Evolutionary conservation across 345 rosid genomes (phyloP), one percentile per base, ranked within the genome.

Genomic region (Jatropha curcas): DNA sequence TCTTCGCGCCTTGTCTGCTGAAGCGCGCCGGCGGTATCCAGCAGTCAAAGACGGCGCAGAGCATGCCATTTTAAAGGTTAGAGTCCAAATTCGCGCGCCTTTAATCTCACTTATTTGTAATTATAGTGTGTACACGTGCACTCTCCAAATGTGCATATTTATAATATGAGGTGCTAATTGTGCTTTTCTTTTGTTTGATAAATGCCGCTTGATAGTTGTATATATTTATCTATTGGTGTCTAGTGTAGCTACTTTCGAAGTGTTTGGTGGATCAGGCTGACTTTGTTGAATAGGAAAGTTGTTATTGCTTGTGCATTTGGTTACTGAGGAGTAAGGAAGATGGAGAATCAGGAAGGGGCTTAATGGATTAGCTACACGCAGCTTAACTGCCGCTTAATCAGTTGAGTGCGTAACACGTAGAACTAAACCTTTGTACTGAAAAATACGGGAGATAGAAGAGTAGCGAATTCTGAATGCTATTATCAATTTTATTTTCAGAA

Each of bases 1-100:
- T 87, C 99, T 95, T 68, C 98, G 96, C 53, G 96, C 99, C 30
- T 98, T 95, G 68, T 95, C 99, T 39, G 85, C 93, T 31, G 99
- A 95, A 83, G 99, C 98, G 68, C 94, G 98, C 67, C 90, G 99
- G 72, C 88, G 97, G 31, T 82, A 87, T 58, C 98, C 99, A n/a
- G 88, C 96, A 59, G 89, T 95, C 48, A 92, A 95, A 78, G 98
- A 95, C 74, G 98, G 86, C 39, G 98, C 99, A 1, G 98, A 95
- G 67, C 99, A 95, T 80, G 98, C 98, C 17, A 89, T 95, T 2
- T 35, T 95, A 34, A 95, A 92, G 98, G 98, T 92, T 22, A 31
- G 62, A 10, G 6, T 72, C 76, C 31, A 14, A 13, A 60, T 66
- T 22, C 37, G 7, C 19, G 20, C 22, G 1, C 8, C 1, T 48